Conservation (phyloP, 1,284 basidiomycete genomes). For the Ceratobasidium sp. region DNA sequence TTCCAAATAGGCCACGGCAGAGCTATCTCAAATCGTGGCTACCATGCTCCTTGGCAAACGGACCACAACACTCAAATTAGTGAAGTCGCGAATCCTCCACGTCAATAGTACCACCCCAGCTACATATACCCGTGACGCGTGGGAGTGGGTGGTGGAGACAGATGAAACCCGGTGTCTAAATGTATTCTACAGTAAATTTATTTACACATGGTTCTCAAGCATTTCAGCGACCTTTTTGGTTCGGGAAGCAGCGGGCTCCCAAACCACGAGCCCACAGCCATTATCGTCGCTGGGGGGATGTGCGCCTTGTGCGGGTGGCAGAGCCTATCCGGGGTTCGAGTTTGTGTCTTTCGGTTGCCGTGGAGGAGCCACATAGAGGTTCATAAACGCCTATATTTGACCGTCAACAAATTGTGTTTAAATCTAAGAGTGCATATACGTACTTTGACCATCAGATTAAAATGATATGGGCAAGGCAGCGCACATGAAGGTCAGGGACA, state of each 20-base stretch:
- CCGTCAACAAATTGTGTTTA: background rate
- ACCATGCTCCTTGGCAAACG: too few relatives aligned
- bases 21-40: too few relatives aligned
- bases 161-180: background rate
- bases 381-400: background rate
- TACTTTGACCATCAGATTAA: background rate
- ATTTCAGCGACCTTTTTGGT: background rate
- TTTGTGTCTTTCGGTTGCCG: background rate
- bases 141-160: background rate
- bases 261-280: conserved; percentile 9
- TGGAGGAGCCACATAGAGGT: background rate
- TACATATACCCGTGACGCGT: background rate
- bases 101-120: too few relatives aligned
- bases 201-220: background rate
- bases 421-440: background rate
- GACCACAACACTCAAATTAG: too few relatives aligned
- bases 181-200: background rate
- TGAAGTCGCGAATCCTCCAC: too few relatives aligned
- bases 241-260: background rate
- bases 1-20: too few relatives aligned
- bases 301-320: too few relatives aligned
- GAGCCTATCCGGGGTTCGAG: too few relatives aligned
- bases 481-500: background rate
- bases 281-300: too few relatives aligned
- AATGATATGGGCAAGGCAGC: background rate